Base-by-base conservation (phyloP, 257 asterid species). In the Leonotis leonurus region DNA sequence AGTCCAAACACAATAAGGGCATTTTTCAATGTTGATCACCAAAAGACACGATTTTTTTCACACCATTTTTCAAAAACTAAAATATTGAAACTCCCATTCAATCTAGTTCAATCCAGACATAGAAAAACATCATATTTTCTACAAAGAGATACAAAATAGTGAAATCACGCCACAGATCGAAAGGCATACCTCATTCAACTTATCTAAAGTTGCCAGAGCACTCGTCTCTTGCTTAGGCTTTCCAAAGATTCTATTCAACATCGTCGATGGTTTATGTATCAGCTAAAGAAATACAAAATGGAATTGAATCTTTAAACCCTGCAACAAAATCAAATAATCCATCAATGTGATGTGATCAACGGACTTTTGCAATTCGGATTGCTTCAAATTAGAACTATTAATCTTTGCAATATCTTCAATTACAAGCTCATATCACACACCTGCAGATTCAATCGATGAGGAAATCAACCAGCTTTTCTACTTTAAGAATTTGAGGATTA, bases 121-220 rank as follows among this genome's bases (percentile, higher is more conserved):
- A 14, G n/a, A n/a, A n/a, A n/a, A 29, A 14, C 35, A 36, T n/a
- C n/a, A n/a, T n/a, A n/a, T n/a, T n/a, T n/a, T n/a, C n/a, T n/a
- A n/a, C n/a, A n/a, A n/a, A n/a, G n/a, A n/a, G n/a, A n/a, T n/a
- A n/a, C n/a, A n/a, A 9, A 6, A 33, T 20, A n/a, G 32, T 2
- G 45, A 41, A 14, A 67, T 46, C 8, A n/a, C 46, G 10, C 17
- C 11, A 45, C 62, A 39, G 41, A 78, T 60, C 56, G 46, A 22
- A 53, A n/a, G 17, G 9, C 35, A 32, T 73, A 83, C 95, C 95
- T 86, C 95, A 26, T 79, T 83, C 53, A 86, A 56, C 82, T 86
- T 86, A 74, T 83, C 95, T 35, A 86, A 64, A 49, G 92, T 86
- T 41, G 85, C 83, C 61, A 84, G 77, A 72, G 95, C 84, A 81